Evolutionary conservation across 768 basidiomycete species (phyloP).

Genomic region (Boletellus ananiceps): DNA sequence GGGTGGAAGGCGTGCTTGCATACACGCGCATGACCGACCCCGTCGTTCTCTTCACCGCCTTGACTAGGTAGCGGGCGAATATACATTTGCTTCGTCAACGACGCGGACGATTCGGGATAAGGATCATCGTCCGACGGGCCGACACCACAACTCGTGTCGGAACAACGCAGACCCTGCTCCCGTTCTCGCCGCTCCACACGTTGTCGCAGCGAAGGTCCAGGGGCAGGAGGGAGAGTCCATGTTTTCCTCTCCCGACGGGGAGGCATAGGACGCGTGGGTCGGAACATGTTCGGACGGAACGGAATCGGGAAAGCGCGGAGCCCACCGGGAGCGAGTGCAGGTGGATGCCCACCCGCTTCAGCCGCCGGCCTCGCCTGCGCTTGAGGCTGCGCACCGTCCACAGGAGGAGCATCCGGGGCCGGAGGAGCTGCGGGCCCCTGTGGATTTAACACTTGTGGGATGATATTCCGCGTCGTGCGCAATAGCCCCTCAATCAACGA

Average conservation of each 20-base stretch:
- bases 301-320: constrained; percentile 16
- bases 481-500: constrained; percentile 25
- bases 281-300: constrained; percentile 20
- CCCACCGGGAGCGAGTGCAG: constrained; percentile 3
- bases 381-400: constrained; percentile 4
- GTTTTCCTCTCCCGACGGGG: constrained; percentile 36
- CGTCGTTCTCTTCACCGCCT: constrained; percentile 14
- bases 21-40: constrained; percentile 21
- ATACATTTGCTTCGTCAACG: constrained; percentile 16
- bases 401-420: background rate
- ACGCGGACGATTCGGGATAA: constrained; percentile 28
- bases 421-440: constrained; percentile 6
- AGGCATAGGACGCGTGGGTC: constrained; percentile 21
- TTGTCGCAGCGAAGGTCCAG: constrained; percentile 68
- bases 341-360: constrained; percentile 7
- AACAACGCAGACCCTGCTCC: constrained; percentile 68
- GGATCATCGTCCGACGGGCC: constrained; percentile 76
- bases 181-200: constrained; percentile 69
- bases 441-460: constrained; percentile 19
- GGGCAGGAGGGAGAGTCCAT: constrained; percentile 61
- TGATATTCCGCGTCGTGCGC: constrained; percentile 23
- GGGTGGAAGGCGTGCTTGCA: constrained; percentile 72
- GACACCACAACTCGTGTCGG: constrained; percentile 66
- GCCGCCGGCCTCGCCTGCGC: constrained; percentile 8
- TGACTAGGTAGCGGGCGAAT: constrained; percentile 19